Conservation (phyloP, 1,284 basidiomycete species). For the Cryptococcus depauperatus region DNA sequence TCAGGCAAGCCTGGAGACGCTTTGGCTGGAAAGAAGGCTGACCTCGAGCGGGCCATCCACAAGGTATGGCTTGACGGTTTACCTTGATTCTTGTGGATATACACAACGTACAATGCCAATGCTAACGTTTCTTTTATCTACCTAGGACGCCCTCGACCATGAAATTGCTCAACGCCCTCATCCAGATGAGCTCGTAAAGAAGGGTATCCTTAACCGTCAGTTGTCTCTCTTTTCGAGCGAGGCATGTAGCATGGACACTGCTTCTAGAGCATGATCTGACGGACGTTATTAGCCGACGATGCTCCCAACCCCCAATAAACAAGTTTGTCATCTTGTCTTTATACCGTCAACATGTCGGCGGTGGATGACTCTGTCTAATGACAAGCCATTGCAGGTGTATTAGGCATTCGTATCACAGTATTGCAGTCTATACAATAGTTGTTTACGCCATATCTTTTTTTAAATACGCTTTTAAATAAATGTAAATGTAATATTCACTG, state of each 20-base stretch:
- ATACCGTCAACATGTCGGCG: too few relatives aligned
- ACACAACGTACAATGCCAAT: background rate
- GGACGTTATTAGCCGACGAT: conserved; percentile 16
- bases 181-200: conserved; percentile 61
- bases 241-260: too few relatives aligned
- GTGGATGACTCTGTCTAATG: too few relatives aligned
- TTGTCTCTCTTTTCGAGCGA: too few relatives aligned
- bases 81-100: background rate
- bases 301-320: conserved; percentile 9
- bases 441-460: background rate
- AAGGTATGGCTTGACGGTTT: conserved; percentile 54
- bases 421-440: background rate
- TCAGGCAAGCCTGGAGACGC: conserved; percentile 51
- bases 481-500: background rate
- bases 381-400: too few relatives aligned
- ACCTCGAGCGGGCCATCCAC: conserved; percentile 59
- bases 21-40: conserved; percentile 62
- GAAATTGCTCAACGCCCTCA: conserved; percentile 59
- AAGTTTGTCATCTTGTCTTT: too few relatives aligned
- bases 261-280: background rate
- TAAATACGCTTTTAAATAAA: background rate
- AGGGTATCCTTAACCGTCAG: conserved; percentile 59
- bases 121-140: background rate
- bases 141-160: conserved; percentile 60
- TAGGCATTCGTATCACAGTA: background rate